phyloP scores from a whole-genome alignment of 2,329 filamentous ascomycete genomes.

The Aureobasidium sp. region DNA sequence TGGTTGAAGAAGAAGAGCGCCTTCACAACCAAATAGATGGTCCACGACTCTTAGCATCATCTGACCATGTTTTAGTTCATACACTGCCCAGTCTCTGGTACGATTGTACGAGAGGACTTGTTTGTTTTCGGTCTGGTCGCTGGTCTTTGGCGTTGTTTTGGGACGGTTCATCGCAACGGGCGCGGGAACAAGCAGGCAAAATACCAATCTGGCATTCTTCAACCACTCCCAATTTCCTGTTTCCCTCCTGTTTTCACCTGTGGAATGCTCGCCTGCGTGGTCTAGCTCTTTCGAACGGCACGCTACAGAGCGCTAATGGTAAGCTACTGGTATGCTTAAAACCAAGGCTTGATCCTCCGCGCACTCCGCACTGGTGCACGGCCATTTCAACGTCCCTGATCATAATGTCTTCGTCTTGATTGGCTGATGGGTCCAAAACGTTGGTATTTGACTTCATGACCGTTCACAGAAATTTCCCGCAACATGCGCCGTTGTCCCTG shows the following conservation, averaged over 20 bases:
- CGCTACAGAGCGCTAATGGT: conserved; percentile 3
- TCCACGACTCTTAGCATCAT: neutral
- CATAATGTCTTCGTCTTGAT: neutral
- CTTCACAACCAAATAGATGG: conserved; percentile 18
- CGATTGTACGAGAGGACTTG: neutral
- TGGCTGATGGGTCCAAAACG: neutral
- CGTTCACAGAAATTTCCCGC: conserved; percentile 2
- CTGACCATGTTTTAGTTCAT: neutral
- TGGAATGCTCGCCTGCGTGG: neutral
- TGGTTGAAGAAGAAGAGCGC: conserved; percentile 25
- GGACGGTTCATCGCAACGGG: conserved; percentile 5
- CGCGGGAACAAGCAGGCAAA: conserved; percentile 4
- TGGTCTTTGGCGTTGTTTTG: conserved; percentile 8
- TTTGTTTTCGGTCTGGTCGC: conserved; percentile 7
- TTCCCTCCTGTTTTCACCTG: neutral
- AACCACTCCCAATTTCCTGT: neutral
- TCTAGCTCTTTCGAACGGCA: neutral
- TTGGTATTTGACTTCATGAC: neutral
- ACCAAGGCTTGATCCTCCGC: conserved; percentile 3
- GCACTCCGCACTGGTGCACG: conserved; percentile 1
- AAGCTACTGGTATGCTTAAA: conserved; percentile 10
- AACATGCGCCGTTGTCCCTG: neutral
- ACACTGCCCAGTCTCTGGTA: neutral
- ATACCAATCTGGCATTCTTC: conserved; percentile 11
- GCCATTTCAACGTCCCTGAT: neutral